A percentile compares a stretch with the other conserved stretches of the same genome.
phyloP scores from a whole-genome alignment of 2,329 filamentous ascomycete species.

The Penicillium freii region DNA sequence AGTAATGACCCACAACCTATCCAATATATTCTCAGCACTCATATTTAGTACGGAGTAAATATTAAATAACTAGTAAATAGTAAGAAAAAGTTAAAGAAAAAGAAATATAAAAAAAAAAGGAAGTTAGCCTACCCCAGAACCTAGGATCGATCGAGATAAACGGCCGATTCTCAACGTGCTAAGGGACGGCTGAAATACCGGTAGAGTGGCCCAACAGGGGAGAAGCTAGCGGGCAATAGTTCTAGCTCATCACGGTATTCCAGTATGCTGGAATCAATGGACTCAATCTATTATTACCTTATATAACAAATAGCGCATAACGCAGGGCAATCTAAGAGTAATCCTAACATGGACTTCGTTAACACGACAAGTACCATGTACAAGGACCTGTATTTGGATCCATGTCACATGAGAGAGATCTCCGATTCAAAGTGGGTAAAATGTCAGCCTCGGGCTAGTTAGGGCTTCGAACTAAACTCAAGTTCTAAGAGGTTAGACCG shows the following conservation, averaged over 20 bases:
- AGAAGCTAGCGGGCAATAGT: constrained; percentile 1
- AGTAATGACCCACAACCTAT: not conserved
- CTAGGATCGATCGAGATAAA: constrained; percentile 4
- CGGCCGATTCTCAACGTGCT: constrained; percentile 9
- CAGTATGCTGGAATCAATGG: not conserved
- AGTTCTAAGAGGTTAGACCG: not conserved
- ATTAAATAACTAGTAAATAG: not conserved
- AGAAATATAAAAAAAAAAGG: not conserved
- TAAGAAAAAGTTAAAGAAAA: too few relatives aligned
- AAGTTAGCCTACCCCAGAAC: not conserved
- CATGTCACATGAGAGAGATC: constrained; percentile 19
- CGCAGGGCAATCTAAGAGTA: not conserved
- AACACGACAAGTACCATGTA: constrained; percentile 1
- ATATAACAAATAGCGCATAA: not conserved
- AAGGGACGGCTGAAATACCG: constrained; percentile 1
- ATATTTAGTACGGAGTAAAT: not conserved
- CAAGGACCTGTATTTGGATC: not conserved
- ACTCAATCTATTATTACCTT: not conserved
- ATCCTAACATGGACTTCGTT: not conserved
- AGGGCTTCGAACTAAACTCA: not conserved
- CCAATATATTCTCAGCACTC: not conserved
- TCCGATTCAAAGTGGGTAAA: constrained; percentile 13
- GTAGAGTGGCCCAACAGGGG: not conserved
- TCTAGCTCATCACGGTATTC: not conserved
- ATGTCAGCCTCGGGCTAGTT: constrained; percentile 16